Conservation (phyloP, 1,284 basidiomycete genomes). For the Tylopilus orsonianus region DNA sequence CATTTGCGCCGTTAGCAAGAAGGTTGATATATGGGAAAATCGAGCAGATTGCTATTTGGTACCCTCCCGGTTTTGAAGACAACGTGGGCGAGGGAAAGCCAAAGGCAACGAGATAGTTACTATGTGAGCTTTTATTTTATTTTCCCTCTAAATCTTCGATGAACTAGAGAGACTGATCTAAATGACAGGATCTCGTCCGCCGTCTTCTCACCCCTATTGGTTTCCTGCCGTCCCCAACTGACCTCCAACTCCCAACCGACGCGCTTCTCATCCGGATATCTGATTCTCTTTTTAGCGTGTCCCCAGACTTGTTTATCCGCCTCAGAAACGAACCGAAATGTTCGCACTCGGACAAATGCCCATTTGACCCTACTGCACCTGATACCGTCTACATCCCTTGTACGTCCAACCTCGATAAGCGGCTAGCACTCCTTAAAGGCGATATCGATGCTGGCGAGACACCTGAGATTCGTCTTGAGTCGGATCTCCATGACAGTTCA, state of each 20-base stretch:
- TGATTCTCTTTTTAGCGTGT: slow-evolving; percentile 59
- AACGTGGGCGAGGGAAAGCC: slow-evolving; percentile 55
- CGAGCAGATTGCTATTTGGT: slow-evolving; percentile 57
- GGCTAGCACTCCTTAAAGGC: slow-evolving; percentile 48
- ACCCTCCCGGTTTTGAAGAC: slow-evolving; percentile 57
- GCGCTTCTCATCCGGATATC: slow-evolving; percentile 49
- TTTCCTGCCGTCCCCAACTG: slow-evolving; percentile 45
- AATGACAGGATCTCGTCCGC: slow-evolving; percentile 60
- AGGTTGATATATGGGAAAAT: slow-evolving; percentile 6
- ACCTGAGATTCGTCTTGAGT: slow-evolving; percentile 59
- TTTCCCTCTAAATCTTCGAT: not conserved
- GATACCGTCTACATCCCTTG: slow-evolving; percentile 49
- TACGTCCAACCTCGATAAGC: slow-evolving; percentile 52
- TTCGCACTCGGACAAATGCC: slow-evolving; percentile 36
- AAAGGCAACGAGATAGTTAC: slow-evolving; percentile 64
- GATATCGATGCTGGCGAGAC: slow-evolving; percentile 29
- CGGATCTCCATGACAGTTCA: slow-evolving; percentile 25
- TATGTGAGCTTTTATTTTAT: slow-evolving; percentile 51
- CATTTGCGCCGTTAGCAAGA: not conserved
- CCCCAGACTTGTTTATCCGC: slow-evolving; percentile 48
- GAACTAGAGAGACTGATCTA: slow-evolving; percentile 7
- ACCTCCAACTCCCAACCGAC: slow-evolving; percentile 46
- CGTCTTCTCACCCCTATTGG: slow-evolving; percentile 58
- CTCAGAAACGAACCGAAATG: slow-evolving; percentile 55
- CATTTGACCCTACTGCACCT: slow-evolving; percentile 52